phyloP scores from a whole-genome alignment of 2,329 filamentous ascomycete genomes.

The Nemania bipapillata region DNA sequence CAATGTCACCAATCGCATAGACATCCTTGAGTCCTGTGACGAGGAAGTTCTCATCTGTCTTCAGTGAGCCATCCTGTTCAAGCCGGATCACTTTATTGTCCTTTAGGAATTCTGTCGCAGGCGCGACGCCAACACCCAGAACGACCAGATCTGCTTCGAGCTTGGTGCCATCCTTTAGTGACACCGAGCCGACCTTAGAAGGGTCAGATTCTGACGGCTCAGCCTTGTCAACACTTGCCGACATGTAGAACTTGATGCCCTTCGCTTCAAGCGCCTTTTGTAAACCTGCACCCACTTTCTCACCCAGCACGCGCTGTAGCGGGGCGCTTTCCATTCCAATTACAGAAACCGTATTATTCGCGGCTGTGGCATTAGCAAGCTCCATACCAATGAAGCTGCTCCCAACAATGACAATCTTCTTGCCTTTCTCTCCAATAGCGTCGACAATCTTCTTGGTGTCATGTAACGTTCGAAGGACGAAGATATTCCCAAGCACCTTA shows the following conservation, averaged over 20 bases:
- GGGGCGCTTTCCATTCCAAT: conserved; percentile 89
- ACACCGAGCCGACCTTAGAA: conserved; percentile 79
- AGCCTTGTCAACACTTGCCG: conserved; percentile 83
- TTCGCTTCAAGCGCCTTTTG: conserved; percentile 82
- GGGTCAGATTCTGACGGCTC: conserved; percentile 74
- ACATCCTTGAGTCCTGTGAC: conserved; percentile 82
- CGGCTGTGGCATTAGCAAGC: conserved; percentile 82
- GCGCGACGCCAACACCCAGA: conserved; percentile 87
- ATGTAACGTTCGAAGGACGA: conserved; percentile 80
- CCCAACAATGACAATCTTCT: conserved; percentile 92
- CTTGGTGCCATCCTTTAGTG: conserved; percentile 84
- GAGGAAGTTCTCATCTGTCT: conserved; percentile 81
- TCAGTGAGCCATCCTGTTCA: conserved; percentile 85
- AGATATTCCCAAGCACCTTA: conserved; percentile 87
- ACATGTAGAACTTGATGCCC: conserved; percentile 88
- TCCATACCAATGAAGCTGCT: conserved; percentile 99
- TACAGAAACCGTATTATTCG: conserved; percentile 84
- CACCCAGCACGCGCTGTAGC: conserved; percentile 86
- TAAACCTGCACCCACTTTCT: conserved; percentile 81
- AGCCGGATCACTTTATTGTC: conserved; percentile 76
- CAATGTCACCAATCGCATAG: conserved; percentile 94
- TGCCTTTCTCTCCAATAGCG: conserved; percentile 83
- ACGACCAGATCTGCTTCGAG: conserved; percentile 91
- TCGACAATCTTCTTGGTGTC: conserved; percentile 80
- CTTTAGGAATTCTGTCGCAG: conserved; percentile 83